Evolutionary conservation across 2,329 filamentous ascomycete genomes (phyloP).

Genomic region (Sporothrix euskadiensis): DNA sequence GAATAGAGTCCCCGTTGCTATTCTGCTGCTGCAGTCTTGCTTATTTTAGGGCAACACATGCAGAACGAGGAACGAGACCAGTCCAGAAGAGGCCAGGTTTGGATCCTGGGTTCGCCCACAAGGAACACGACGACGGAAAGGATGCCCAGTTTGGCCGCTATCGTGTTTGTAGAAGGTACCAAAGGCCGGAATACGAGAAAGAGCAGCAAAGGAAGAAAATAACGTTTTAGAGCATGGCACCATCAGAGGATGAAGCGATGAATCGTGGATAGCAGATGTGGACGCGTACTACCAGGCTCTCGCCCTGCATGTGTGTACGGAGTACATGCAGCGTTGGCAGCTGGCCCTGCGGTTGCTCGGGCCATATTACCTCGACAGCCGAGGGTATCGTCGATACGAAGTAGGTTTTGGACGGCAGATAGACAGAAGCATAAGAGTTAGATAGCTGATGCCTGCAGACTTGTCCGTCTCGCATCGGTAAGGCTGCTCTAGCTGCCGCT

Average conservation of each 20-base stretch:
- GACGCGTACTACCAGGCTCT: background rate
- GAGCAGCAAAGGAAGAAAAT: background rate
- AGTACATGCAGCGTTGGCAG: background rate
- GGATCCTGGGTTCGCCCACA: background rate
- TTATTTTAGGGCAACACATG: background rate
- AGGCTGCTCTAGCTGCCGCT: background rate
- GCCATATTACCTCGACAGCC: constrained; percentile 1
- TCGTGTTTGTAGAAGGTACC: constrained; percentile 5
- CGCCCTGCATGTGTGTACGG: background rate
- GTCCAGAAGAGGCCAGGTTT: constrained; percentile 12
- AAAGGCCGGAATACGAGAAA: background rate
- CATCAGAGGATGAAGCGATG: background rate
- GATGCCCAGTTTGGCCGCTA: background rate
- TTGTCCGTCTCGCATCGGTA: background rate
- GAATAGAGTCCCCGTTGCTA: background rate
- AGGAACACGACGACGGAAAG: constrained; percentile 1
- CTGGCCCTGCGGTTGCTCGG: background rate
- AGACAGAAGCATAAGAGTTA: background rate
- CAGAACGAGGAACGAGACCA: background rate
- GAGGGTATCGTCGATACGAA: background rate
- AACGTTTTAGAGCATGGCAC: background rate
- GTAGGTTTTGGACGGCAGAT: background rate
- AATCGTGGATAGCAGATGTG: background rate
- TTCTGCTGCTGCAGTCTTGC: background rate
- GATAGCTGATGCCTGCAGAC: background rate